Evolutionary conservation across 2,329 filamentous ascomycete species (phyloP), one percentile per base, ranked within the genome.

Genomic region (Alternaria atra): DNA sequence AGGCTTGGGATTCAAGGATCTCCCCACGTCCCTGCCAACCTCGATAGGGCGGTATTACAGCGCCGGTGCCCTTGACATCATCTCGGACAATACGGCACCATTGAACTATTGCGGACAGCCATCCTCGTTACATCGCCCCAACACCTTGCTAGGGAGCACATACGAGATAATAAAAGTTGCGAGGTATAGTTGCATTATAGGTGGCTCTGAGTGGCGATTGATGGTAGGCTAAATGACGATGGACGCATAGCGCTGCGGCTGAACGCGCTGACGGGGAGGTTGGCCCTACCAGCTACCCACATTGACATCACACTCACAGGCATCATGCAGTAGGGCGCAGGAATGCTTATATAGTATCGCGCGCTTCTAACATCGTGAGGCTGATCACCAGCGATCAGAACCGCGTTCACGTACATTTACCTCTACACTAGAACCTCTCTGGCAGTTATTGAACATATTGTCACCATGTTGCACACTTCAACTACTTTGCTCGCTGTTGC

Each of bases 161-260:
- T 44, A 10, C 10, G 34, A 46, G 30, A 27, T 29, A 13, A 39
- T 42, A 32, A 29, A 43, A 29, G 40, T 43, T 57, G 53, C 51
- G 27, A 53, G 48, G 47, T 23, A 47, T 25, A n/a, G 48, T 60
- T 23, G 35, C 46, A 55, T 51, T 34, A 52, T 52, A 55, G 32
- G 53, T 52, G 44, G 54, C 23, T 35, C 48, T 35, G 53, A 50
- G 29, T 13, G 51, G 43, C 30, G 30, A 42, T 52, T 23, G 29
- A 17, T 50, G 50, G 35, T 52, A 23, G 61, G 52, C 47, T 52
- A 51, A 58, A 47, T 32, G 46, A 40, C 51, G 34, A 23, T 57
- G 52, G 42, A 47, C 47, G 64, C 56, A 59, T 52, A 56, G 39
- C 15, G 53, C 46, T 67, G 63, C 57, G 58, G 65, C 65, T 65